phyloP scores from a whole-genome alignment of 345 rosid genomes.

The Punica granatum region DNA sequence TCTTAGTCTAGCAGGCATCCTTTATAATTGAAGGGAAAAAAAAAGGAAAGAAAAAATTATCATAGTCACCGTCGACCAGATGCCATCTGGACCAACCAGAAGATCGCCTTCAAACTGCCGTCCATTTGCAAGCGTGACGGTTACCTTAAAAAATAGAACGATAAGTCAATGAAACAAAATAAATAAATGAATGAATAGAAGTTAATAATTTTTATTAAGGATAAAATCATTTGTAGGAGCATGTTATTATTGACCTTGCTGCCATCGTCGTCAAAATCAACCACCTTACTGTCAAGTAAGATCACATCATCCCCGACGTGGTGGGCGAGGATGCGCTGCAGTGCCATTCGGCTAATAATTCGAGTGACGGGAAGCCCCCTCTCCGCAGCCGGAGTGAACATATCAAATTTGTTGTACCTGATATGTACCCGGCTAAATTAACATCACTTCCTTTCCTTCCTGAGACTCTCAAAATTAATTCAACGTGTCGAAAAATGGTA shows the following conservation, averaged over 20 bases:
- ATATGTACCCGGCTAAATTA: conserved; percentile 13
- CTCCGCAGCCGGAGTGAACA: conserved; percentile 89
- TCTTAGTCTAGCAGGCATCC: too few relatives aligned
- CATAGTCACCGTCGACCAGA: conserved; percentile 75
- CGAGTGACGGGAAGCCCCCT: conserved; percentile 86
- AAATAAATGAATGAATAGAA: too few relatives aligned
- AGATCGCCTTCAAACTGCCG: conserved; percentile 65
- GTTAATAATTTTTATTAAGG: too few relatives aligned
- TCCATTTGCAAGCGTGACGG: conserved; percentile 76
- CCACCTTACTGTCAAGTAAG: conserved; percentile 71
- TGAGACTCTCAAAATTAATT: conserved; percentile 12
- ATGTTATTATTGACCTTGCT: conserved; percentile 43
- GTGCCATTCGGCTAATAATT: conserved; percentile 81
- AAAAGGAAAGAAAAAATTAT: too few relatives aligned
- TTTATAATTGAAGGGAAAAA: too few relatives aligned
- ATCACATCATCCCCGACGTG: conserved; percentile 82
- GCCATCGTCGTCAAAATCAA: conserved; percentile 72
- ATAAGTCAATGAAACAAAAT: too few relatives aligned
- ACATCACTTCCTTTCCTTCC: conserved; percentile 12
- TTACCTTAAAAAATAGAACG: conserved; percentile 41
- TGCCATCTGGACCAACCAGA: conserved; percentile 94
- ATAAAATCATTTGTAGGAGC: too few relatives aligned
- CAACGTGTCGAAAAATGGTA: not conserved
- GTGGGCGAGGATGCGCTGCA: conserved; percentile 70
- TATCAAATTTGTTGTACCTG: conserved; percentile 92